Evolutionary conservation across 2,329 filamentous ascomycete species (phyloP).

Genomic region (Aspergillus nomiae): DNA sequence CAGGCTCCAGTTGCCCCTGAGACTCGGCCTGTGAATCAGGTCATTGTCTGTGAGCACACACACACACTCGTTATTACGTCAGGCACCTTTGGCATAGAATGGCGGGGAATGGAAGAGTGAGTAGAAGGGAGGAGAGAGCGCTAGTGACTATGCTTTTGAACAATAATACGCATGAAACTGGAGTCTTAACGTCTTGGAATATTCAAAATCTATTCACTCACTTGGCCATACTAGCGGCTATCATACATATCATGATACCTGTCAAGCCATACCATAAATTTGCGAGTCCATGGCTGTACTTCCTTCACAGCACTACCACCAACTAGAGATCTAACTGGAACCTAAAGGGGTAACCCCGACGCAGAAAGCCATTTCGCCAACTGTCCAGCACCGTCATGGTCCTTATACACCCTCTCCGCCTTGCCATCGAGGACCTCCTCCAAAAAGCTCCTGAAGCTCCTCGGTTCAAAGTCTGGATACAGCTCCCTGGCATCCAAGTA

Average conservation of each 20-base stretch:
- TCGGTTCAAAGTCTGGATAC: conserved; percentile 50
- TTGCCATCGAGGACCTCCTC: conserved; percentile 40
- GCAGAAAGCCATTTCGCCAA: neutral
- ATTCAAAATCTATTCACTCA: no score
- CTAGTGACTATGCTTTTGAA: no score
- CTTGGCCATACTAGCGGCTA: no score
- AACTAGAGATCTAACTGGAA: neutral
- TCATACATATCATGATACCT: no score
- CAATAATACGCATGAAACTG: no score
- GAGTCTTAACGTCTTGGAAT: accelerated
- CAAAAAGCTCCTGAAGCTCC: conserved; percentile 34
- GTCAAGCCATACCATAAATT: no score
- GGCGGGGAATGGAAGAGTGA: no score
- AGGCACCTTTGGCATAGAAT: no score
- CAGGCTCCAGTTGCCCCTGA: neutral
- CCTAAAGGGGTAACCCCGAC: neutral
- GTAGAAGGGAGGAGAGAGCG: no score
- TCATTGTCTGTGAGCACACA: neutral
- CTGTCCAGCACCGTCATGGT: neutral
- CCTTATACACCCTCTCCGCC: conserved; percentile 4
- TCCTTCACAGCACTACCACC: neutral
- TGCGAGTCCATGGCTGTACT: no score
- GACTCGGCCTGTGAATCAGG: neutral
- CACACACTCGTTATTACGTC: no score
- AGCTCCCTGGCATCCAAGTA: conserved; percentile 52